Conservation (phyloP, 495 filamentous ascomycete species). For the Penicillium paradoxum region DNA sequence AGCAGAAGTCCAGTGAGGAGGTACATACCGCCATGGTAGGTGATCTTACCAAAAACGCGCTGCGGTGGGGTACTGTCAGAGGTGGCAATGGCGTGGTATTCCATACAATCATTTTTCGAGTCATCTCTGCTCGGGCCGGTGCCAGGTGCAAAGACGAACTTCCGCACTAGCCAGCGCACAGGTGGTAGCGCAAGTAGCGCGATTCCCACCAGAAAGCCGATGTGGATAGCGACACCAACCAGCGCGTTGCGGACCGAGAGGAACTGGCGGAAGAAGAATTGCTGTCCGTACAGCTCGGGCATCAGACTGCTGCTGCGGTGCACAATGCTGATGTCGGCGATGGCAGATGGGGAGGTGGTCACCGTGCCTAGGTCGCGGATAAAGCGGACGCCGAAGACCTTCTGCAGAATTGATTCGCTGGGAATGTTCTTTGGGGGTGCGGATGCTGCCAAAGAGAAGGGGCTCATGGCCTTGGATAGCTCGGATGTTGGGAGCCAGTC, state of each 20-base stretch:
- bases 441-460: slow-evolving; percentile 64
- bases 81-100: slow-evolving; percentile 61
- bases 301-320: slow-evolving; percentile 75
- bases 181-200: slow-evolving; percentile 52
- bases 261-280: slow-evolving; percentile 69
- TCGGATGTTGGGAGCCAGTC: slow-evolving; percentile 57
- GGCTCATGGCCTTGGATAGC: slow-evolving; percentile 48
- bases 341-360: slow-evolving; percentile 53
- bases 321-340: slow-evolving; percentile 62
- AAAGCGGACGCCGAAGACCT: slow-evolving; percentile 55
- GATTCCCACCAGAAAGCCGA: slow-evolving; percentile 46
- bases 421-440: slow-evolving; percentile 38
- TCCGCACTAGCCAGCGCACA: slow-evolving; percentile 49
- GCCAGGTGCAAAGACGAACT: slow-evolving; percentile 59
- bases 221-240: slow-evolving; percentile 52
- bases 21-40: slow-evolving; percentile 61
- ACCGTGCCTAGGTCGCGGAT: slow-evolving; percentile 64
- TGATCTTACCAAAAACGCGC: slow-evolving; percentile 54
- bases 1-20: slow-evolving; percentile 62
- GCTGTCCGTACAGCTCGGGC: slow-evolving; percentile 61
- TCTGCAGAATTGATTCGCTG: slow-evolving; percentile 29
- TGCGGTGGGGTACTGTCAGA: slow-evolving; percentile 44
- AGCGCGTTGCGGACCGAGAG: slow-evolving; percentile 57
- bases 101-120: slow-evolving; percentile 51
- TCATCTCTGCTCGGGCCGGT: slow-evolving; percentile 58